These are phyloP conservation scores for Colletotrichum sp. DNA, from an alignment of 2,329 filamentous ascomycete genomes.

Conservation along the genomic window DNA sequence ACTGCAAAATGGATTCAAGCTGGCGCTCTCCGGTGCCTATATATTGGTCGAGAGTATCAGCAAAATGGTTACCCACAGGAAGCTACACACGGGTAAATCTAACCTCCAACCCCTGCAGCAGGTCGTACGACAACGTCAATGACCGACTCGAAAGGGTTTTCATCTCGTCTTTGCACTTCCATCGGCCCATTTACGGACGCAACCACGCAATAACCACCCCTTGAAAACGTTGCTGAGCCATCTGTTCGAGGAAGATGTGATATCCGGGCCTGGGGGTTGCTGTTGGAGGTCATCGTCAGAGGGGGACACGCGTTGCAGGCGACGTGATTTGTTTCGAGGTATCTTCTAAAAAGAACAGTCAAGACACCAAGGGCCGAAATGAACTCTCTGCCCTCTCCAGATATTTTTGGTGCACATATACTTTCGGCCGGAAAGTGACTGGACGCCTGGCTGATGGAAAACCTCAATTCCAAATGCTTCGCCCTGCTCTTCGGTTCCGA, in stretches of 20 bases:
- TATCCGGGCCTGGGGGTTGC: conserved; percentile 56
- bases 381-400: neutral
- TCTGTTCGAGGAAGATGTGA: conserved; percentile 73
- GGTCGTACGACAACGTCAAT: conserved; percentile 92
- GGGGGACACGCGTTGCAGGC: neutral
- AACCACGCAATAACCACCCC: conserved; percentile 79
- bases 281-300: conserved; percentile 13
- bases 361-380: neutral
- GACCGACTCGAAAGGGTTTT: conserved; percentile 88
- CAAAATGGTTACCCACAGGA: neutral
- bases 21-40: conserved; percentile 78
- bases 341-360: neutral
- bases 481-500: neutral
- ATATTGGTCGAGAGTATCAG: conserved; percentile 29
- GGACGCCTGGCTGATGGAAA: neutral
- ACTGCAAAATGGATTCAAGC: conserved; percentile 77
- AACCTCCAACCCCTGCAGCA: conserved; percentile 81
- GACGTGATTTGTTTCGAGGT: neutral
- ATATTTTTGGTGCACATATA: neutral
- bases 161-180: conserved; percentile 86
- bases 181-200: conserved; percentile 92
- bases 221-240: conserved; percentile 79
- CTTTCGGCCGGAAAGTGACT: neutral
- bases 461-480: neutral
- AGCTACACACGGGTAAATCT: conserved; percentile 27